Base-by-base conservation (phyloP, 2,329 filamentous ascomycete genomes). In the Hypoxylon sp. region DNA sequence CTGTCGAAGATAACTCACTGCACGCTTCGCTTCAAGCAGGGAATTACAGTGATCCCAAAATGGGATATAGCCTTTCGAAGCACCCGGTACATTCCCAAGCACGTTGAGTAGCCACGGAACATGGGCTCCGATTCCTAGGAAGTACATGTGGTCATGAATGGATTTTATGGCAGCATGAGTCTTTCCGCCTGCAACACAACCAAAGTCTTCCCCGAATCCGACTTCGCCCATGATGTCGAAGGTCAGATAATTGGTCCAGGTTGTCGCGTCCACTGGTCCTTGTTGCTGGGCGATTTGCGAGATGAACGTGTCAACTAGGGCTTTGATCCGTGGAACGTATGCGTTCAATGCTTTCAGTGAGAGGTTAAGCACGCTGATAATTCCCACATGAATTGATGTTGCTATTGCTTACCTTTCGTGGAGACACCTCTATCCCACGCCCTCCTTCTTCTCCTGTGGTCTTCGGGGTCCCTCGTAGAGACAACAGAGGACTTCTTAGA, bases 91-190 rank as follows among this genome's bases (percentile, higher is more conserved):
- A 5, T 66, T 68, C 1, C 68, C 59, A 2, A 79, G 48, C 2
- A 81, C 30, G 48, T 77, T 74, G 7, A 79, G 34, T 2, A 81
- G 34, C 79, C 79, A 82, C 0, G 81, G 80, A 0, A 81, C 69
- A 3, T 75, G 74, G 14, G 70, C 71, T 19, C 80, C 32, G 10
- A 79, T 55, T 0, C 77, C 79, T 1, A 82, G 23, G 23, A 76
- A 63, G 4, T 68, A 67, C 73, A 82, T 78, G 30, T 79, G 75
- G 0, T 73, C 71, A 60, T 80, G 80, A 2, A 82, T 70, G 1
- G 66, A 74, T 34, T 76, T 67, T 50, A 82, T 79, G 0, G 78
- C 79, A 5, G 73, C 67, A 55, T 78, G 75, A 21, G 76, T 70
- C 17, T 43, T 51, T 1, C 69, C 75, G 3, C 30, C 66, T 10